Evolutionary conservation across 2,329 filamentous ascomycete genomes (phyloP).

Genomic region (Fusarium paranaense): DNA sequence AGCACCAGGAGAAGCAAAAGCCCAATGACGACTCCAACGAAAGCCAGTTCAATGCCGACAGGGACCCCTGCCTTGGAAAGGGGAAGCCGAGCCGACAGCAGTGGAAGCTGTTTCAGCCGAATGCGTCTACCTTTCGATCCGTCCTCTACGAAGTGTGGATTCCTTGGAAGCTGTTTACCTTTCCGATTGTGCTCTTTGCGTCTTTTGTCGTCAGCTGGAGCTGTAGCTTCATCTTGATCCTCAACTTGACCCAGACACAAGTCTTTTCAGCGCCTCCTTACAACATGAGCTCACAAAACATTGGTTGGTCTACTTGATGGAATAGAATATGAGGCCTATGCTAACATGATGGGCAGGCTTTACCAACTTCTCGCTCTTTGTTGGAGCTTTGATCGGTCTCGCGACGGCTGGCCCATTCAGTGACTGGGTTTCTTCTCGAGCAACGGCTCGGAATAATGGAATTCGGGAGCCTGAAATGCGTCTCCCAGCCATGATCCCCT

Average conservation of each 20-base stretch:
- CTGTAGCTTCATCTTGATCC: constrained; percentile 12
- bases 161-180: constrained; percentile 2
- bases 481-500: constrained; percentile 38
- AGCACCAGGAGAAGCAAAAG: not conserved
- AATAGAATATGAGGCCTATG: not conserved
- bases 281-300: constrained; percentile 17
- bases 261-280: constrained; percentile 23
- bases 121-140: not conserved
- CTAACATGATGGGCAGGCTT: constrained; percentile 49
- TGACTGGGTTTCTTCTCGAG: constrained; percentile 55
- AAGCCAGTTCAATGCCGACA: not conserved
- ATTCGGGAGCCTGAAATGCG: constrained; percentile 63
- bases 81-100: not conserved
- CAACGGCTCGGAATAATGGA: constrained; percentile 57
- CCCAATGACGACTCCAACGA: not conserved
- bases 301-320: not conserved
- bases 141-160: not conserved
- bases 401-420: constrained; percentile 56
- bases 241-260: constrained; percentile 18
- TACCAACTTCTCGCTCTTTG: constrained; percentile 59
- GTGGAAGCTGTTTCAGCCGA: not conserved
- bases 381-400: constrained; percentile 56
- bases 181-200: constrained; percentile 18
- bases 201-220: constrained; percentile 19
- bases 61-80: not conserved